Percentiles rank a stretch among this genome's conserved stretches.
phyloP scores from a whole-genome alignment of 768 basidiomycete genomes.

The Termitomyces sp. region DNA sequence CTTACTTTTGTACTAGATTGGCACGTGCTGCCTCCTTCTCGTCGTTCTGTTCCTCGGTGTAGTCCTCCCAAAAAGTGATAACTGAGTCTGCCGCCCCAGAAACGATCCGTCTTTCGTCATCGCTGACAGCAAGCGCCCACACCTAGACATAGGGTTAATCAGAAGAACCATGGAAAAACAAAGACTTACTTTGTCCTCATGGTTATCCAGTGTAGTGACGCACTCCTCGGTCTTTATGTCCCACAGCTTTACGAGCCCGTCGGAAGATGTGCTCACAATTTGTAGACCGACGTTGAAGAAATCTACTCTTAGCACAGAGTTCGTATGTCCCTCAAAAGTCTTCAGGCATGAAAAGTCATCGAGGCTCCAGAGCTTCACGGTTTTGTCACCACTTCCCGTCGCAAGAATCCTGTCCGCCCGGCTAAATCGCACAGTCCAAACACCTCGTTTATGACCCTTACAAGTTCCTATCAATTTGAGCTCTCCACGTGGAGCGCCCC shows the following conservation, averaged over 20 bases:
- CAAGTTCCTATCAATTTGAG: slow-evolving; percentile 78
- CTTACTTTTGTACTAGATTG: slow-evolving; percentile 77
- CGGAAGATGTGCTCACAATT: slow-evolving; percentile 85
- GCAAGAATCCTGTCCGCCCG: slow-evolving; percentile 78
- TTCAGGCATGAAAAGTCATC: slow-evolving; percentile 91
- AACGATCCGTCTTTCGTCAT: slow-evolving; percentile 79
- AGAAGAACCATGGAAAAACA: slow-evolving; percentile 1
- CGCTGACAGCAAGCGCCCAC: slow-evolving; percentile 88
- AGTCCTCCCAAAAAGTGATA: slow-evolving; percentile 95
- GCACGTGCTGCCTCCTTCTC: slow-evolving; percentile 71
- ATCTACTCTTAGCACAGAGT: slow-evolving; percentile 91
- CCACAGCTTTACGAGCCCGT: slow-evolving; percentile 96
- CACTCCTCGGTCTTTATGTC: slow-evolving; percentile 87
- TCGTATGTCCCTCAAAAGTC: slow-evolving; percentile 98
- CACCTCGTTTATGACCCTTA: slow-evolving; percentile 94
- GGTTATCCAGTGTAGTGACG: slow-evolving; percentile 86
- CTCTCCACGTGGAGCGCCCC: slow-evolving; percentile 52
- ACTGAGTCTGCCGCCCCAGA: slow-evolving; percentile 96
- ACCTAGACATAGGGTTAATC: slow-evolving; percentile 47
- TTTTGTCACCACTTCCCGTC: slow-evolving; percentile 93
- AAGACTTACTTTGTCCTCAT: slow-evolving; percentile 84
- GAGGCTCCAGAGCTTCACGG: slow-evolving; percentile 89
- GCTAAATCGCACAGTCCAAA: slow-evolving; percentile 92
- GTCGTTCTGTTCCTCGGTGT: slow-evolving; percentile 74
- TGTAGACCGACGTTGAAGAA: slow-evolving; percentile 82